These are phyloP conservation scores for Musa schizocarpa DNA, from an alignment of 176 grass and related monocot species.

Conservation along the genomic window DNA sequence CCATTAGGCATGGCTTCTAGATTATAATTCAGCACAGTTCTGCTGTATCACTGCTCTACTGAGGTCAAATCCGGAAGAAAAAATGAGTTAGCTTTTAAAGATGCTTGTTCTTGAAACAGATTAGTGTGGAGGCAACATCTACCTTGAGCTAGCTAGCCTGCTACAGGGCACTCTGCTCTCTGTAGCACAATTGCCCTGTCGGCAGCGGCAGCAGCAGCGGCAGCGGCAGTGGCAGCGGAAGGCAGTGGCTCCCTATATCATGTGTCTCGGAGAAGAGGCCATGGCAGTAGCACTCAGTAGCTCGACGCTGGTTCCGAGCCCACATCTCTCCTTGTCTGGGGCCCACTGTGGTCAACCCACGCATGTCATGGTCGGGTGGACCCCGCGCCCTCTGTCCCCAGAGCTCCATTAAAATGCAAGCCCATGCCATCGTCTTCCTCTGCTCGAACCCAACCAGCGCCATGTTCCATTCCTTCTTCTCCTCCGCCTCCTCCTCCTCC, in stretches of 20 bases:
- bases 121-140: not conserved
- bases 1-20: no score
- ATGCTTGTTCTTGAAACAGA: not conserved
- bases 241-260: not conserved
- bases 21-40: no score
- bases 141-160: not conserved
- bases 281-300: not conserved
- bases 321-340: not conserved
- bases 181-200: not conserved
- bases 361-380: no score
- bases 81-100: not conserved
- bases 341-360: not conserved
- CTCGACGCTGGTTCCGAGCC: not conserved
- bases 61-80: not conserved
- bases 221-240: not conserved
- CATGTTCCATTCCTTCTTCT: not conserved
- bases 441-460: not conserved
- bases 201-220: not conserved
- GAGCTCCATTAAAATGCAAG: no score
- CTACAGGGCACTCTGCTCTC: not conserved
- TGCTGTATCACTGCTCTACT: not conserved
- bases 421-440: not conserved
- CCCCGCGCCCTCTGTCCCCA: no score
- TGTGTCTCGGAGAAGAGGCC: not conserved
- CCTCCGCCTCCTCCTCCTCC: not conserved